Base-by-base conservation (phyloP, 2,329 filamentous ascomycete species). In the Ophiostoma australiae region DNA sequence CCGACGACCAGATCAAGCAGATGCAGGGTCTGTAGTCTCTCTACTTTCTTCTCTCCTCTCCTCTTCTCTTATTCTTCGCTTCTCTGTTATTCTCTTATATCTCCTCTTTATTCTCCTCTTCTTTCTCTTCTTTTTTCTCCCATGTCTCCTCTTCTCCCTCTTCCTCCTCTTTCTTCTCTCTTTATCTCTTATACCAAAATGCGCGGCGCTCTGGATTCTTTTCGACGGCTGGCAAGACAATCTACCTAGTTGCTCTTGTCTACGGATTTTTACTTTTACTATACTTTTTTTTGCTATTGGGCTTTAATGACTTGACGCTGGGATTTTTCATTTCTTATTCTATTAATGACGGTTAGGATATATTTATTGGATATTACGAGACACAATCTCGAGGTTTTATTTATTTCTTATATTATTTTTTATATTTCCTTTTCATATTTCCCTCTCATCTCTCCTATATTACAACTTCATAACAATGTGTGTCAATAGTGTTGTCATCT, bases 1-100 rank as follows among this genome's bases (percentile, higher is more conserved):
- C 85, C 1, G 83, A 86, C 71, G 85, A 87, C 72, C 85, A 90
- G 77, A 78, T 88, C 73, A 82, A 86, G 78, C 82, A 85, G 77
- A 86, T 90, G 84, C 69, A 72, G 61, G 52, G 33, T 23, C 20
- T 71, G 27, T 44, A 27, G 41, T 52, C 37, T 31, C 13, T 44
- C 4, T 61, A 37, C 27, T 61, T 44, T 41, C 35, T 23, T 55
- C 33, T 68, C 35, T 23, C 23, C 33, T 65, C 58, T 7, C n/a
- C 27, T 44, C 35, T 41, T 52, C 8, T 67, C 31, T 65, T 11
- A 44, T 13, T 37, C 27, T 27, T 55, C 41, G 17, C 55, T 23
- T 8, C 39, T 48, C 39, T 52, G n/a, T 13, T 15, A n/a, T 41
- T 68, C 10, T 68, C 11, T 33, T 55, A 17, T 41, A 27, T 66